phyloP scores from a whole-genome alignment of 306 rosid genomes.

The Aeschynomene evenia region DNA sequence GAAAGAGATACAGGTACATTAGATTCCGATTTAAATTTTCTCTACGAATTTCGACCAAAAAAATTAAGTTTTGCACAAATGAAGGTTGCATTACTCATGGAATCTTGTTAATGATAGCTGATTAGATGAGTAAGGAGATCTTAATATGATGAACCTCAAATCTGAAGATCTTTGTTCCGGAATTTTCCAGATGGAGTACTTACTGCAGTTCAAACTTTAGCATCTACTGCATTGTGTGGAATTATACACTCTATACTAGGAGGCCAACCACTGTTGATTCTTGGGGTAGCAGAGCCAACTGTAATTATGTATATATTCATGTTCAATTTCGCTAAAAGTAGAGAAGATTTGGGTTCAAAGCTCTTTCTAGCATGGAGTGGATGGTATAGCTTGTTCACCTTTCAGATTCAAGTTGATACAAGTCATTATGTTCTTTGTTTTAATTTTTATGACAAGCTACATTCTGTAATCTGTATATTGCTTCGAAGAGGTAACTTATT shows the following conservation, averaged over 20 bases:
- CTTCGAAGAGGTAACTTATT: neutral
- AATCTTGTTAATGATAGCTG: neutral
- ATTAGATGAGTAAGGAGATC: neutral
- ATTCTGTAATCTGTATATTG: neutral
- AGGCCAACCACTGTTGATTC: conserved; percentile 82
- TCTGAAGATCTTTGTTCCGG: conserved; percentile 30
- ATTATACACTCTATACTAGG: conserved; percentile 75
- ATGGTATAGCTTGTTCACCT: conserved; percentile 49
- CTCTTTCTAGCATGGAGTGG: conserved; percentile 82
- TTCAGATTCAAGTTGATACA: conserved; percentile 1
- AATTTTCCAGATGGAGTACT: conserved; percentile 62
- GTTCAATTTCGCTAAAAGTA: conserved; percentile 74
- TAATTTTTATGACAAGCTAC: neutral
- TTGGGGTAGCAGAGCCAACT: conserved; percentile 87
- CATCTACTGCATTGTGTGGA: conserved; percentile 83
- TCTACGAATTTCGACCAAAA: neutral
- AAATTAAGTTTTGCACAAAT: too few species aligned
- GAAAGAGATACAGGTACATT: conserved; percentile 64
- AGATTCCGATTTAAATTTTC: neutral
- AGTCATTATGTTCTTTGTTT: neutral
- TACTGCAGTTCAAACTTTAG: conserved; percentile 84
- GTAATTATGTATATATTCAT: conserved; percentile 81
- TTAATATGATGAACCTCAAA: neutral
- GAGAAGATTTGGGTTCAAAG: conserved; percentile 74
- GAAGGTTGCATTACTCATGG: neutral